These are phyloP conservation scores for Torulaspora quercuum DNA, from an alignment of 805 yeast genomes.

Conservation along the genomic window DNA sequence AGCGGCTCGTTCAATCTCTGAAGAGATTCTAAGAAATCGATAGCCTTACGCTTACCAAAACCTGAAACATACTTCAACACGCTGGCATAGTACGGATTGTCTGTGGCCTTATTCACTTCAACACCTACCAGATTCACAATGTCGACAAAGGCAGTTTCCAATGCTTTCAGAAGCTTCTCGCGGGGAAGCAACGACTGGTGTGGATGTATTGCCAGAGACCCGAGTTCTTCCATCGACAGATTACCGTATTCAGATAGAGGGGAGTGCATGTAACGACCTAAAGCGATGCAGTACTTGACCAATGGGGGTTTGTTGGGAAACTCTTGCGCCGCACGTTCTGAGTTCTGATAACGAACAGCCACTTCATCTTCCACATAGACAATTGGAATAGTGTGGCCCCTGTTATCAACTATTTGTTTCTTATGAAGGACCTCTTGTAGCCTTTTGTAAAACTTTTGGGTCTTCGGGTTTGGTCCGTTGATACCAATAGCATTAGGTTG, in stretches of 20 bases:
- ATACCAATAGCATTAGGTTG: constrained; percentile 89
- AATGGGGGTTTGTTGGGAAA: constrained; percentile 80
- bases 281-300: constrained; percentile 78
- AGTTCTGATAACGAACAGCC: constrained; percentile 81
- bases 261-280: constrained; percentile 88
- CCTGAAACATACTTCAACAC: constrained; percentile 81
- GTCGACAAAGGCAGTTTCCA: constrained; percentile 84
- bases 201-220: constrained; percentile 63
- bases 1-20: constrained; percentile 49
- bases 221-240: constrained; percentile 63
- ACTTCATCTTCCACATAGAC: constrained; percentile 91
- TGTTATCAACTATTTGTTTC: constrained; percentile 53
- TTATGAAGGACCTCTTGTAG: constrained; percentile 54
- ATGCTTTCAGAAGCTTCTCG: constrained; percentile 59
- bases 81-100: constrained; percentile 61
- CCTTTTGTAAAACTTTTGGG: constrained; percentile 58
- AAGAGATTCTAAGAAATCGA: constrained; percentile 77
- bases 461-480: constrained; percentile 77
- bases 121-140: constrained; percentile 88
- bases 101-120: constrained; percentile 86
- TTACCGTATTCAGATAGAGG: constrained; percentile 90
- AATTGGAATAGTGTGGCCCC: constrained; percentile 58
- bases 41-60: constrained; percentile 91
- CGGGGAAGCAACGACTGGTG: constrained; percentile 68
- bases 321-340: constrained; percentile 70